These are phyloP conservation scores for Penicillium sp. DNA, from an alignment of 2,329 filamentous ascomycete genomes.

Conservation along the genomic window DNA sequence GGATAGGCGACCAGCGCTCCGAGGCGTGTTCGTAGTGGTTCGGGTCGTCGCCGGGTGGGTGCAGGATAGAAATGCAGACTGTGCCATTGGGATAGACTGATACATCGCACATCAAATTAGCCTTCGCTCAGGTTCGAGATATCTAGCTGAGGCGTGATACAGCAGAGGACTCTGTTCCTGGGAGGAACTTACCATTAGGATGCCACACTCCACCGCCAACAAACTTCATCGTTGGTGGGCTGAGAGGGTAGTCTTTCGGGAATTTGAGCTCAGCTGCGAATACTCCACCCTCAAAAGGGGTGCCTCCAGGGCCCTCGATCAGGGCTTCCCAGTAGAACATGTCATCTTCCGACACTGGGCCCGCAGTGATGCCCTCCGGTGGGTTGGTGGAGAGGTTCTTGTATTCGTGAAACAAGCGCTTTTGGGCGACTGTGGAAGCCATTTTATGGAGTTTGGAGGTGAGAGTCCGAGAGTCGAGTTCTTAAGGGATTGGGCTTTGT, in stretches of 20 bases:
- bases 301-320: conserved; percentile 92
- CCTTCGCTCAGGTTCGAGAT: not conserved
- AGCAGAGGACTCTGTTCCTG: not conserved
- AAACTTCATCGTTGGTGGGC: conserved; percentile 95
- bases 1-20: conserved; percentile 94
- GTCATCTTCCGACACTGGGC: conserved; percentile 90
- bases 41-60: conserved; percentile 93
- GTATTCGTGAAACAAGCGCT: conserved; percentile 94
- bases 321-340: conserved; percentile 95
- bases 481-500: conserved; percentile 8
- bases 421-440: conserved; percentile 58
- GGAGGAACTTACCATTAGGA: conserved; percentile 70
- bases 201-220: conserved; percentile 86
- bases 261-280: conserved; percentile 95
- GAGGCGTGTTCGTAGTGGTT: conserved; percentile 97
- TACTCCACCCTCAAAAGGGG: conserved; percentile 92
- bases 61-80: conserved; percentile 97
- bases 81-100: conserved; percentile 86
- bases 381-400: conserved; percentile 89
- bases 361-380: conserved; percentile 96
- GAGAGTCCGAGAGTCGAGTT: not conserved
- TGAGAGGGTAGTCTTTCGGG: conserved; percentile 93
- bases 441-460: conserved; percentile 28
- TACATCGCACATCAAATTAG: not conserved
- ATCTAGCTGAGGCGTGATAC: not conserved